Conservation (phyloP, 2,329 filamentous ascomycete genomes). For the Chaetomiaceae sp. region DNA sequence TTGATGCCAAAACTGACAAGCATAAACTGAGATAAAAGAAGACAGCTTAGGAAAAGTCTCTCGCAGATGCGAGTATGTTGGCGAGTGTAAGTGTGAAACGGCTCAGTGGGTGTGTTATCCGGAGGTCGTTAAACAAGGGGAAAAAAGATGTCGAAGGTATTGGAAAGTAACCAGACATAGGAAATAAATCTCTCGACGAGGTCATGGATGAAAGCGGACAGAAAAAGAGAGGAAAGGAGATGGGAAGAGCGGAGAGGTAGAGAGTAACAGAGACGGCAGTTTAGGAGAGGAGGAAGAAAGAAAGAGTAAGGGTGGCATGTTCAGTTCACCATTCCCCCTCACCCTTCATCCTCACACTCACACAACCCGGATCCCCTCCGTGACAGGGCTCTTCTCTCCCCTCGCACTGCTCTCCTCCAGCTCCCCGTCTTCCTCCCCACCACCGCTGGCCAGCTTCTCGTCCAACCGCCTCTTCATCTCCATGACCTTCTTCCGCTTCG, state of each 20-base stretch:
- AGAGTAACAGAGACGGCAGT: no score
- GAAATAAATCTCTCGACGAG: no score
- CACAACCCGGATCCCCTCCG: no score
- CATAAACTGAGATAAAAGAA: neutral
- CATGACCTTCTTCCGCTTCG: constrained; percentile 27
- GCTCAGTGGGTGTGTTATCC: neutral
- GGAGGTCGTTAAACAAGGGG: neutral
- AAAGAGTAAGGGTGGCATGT: neutral
- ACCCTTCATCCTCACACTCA: no score
- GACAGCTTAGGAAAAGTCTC: neutral
- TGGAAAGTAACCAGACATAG: no score
- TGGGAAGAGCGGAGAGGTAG: neutral
- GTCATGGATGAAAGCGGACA: no score
- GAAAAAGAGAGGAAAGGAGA: no score
- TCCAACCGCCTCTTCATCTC: constrained; percentile 29
- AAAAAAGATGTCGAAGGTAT: no score
- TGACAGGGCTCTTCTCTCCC: no score
- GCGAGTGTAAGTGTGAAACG: neutral
- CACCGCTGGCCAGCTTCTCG: constrained; percentile 19
- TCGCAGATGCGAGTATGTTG: neutral
- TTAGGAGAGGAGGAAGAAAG: neutral
- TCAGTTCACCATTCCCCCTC: no score
- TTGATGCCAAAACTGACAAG: neutral
- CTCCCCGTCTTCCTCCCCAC: neutral
- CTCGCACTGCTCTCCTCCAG: constrained; percentile 1